These are phyloP conservation scores for Maudiozyma humilis DNA, from an alignment of 1,139 yeast species.

Conservation along the genomic window DNA sequence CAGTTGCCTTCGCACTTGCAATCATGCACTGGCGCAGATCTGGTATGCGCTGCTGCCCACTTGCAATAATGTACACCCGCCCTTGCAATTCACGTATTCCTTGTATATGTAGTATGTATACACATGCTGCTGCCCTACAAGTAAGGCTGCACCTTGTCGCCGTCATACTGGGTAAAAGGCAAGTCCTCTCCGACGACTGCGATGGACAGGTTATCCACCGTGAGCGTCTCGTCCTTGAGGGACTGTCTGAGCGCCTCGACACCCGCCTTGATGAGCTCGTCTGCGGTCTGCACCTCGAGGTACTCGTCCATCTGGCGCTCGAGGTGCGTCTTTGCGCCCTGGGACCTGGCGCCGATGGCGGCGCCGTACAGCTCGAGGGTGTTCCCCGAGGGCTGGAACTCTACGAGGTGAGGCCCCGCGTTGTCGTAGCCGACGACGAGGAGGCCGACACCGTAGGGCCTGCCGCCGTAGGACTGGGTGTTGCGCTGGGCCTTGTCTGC, in stretches of 20 bases:
- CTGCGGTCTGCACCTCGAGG: conserved; percentile 46
- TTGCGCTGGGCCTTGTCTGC: conserved; percentile 97
- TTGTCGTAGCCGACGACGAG: conserved; percentile 89
- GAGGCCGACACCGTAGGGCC: conserved; percentile 97
- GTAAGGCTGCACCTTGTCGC: conserved; percentile 69
- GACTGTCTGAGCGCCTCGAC: conserved; percentile 91
- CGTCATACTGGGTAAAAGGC: conserved; percentile 71
- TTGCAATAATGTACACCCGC: too few relatives aligned
- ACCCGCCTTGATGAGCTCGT: conserved; percentile 77
- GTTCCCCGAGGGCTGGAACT: conserved; percentile 93
- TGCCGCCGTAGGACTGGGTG: conserved; percentile 90
- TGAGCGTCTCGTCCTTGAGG: conserved; percentile 87
- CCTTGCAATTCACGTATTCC: too few relatives aligned
- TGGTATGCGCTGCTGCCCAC: too few relatives aligned
- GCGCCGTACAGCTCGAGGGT: conserved; percentile 87
- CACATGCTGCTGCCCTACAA: too few relatives aligned
- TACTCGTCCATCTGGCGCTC: conserved; percentile 76
- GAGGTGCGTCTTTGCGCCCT: conserved; percentile 92
- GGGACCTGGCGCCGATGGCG: conserved; percentile 97
- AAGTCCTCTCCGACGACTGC: conserved; percentile 82
- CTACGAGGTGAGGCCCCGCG: conserved; percentile 87
- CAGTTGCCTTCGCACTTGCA: too few relatives aligned
- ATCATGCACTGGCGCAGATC: too few relatives aligned
- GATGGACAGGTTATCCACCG: conserved; percentile 74
- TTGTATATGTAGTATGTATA: too few relatives aligned